Evolutionary conservation across 2,329 filamentous ascomycete species (phyloP), one percentile per base, ranked within the genome.

Genomic region (Diaporthe capsici): DNA sequence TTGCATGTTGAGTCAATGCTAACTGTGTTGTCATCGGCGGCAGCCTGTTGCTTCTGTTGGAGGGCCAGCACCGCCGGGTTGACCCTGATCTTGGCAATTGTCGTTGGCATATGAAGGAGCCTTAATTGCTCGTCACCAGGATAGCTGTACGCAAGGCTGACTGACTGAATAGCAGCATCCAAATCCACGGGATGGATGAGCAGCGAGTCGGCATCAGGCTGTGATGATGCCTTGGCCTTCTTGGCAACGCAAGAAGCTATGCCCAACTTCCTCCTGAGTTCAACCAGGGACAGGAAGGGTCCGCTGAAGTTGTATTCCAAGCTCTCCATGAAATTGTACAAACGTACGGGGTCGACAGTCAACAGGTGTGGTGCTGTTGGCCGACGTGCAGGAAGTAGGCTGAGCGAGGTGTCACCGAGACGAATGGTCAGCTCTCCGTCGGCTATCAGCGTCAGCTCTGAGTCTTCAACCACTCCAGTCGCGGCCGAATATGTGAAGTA

Each of bases 231-330:
- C 31, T 25, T 53, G 34, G 42, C 49, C n/a, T 10, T 60, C 70
- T 60, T 60, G 10, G 39, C 70, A 28, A 72, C 39, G 39, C 70
- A 72, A 9, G 71, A 63, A 17, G 71, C 44, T 28, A 20, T 57
- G 31, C 71, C 71, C 2, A 31, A 9, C 58, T 73, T 73, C 25
- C 71, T 37, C 7, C 12, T 55, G n/a, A 73, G 57, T 17, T 28
- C 28, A 1, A 51, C 25, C 5, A 77, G 42, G 1, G 74, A 58
- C 39, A 39, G 61, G 34, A 77, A 76, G 7, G 28, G 44, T 13
- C 74, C 74, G n/a, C 57, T 75, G 72, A 71, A 77, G 28, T 49
- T 68, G 60, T 72, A 76, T 34, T 70, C 76, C 17, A 77, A 28
- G 13, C 53, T 37, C 17, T 31, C 51, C 44, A 77, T 34, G n/a